Evolutionary conservation across 106 monocot species (phyloP).

Genomic region (Hemerocallis citrina): DNA sequence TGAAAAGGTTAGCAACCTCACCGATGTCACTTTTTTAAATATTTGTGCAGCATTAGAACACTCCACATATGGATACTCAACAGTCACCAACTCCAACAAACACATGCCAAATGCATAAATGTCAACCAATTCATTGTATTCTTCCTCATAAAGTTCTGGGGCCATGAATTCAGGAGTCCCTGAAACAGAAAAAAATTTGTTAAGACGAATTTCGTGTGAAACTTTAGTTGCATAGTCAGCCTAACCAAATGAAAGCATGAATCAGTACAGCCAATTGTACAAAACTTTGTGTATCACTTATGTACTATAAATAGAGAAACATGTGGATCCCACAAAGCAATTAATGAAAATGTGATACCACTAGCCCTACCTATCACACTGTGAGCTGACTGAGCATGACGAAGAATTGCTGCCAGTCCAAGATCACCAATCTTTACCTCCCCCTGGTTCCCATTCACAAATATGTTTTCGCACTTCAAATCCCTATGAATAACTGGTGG

Average conservation of each 20-base stretch:
- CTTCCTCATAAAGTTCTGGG: slow-evolving; percentile 68
- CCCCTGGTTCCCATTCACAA: slow-evolving; percentile 72
- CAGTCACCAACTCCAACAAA: slow-evolving; percentile 51
- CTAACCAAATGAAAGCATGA: not conserved
- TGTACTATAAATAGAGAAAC: too few relatives aligned
- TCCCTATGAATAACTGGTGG: slow-evolving; percentile 69
- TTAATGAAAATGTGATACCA: too few relatives aligned
- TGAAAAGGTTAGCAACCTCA: slow-evolving; percentile 12
- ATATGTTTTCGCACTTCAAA: slow-evolving; percentile 71
- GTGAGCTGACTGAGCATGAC: slow-evolving; percentile 36
- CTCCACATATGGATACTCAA: slow-evolving; percentile 58
- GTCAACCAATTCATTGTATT: slow-evolving; percentile 68
- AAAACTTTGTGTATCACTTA: too few relatives aligned
- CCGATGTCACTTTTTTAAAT: slow-evolving; percentile 48
- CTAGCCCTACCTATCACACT: slow-evolving; percentile 54
- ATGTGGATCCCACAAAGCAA: too few relatives aligned
- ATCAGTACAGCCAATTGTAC: too few relatives aligned
- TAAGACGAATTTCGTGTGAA: too few relatives aligned
- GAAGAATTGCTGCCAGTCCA: slow-evolving; percentile 61
- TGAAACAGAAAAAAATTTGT: not conserved
- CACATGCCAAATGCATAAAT: slow-evolving; percentile 80
- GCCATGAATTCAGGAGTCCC: slow-evolving; percentile 75
- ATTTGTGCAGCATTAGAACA: slow-evolving; percentile 57
- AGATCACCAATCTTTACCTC: slow-evolving; percentile 82
- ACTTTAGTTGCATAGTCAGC: not conserved